A percentile compares a stretch with the other conserved stretches of the same genome.
These are phyloP conservation scores for Cladosporium velox DNA, from an alignment of 2,329 filamentous ascomycete genomes.

Conservation along the genomic window DNA sequence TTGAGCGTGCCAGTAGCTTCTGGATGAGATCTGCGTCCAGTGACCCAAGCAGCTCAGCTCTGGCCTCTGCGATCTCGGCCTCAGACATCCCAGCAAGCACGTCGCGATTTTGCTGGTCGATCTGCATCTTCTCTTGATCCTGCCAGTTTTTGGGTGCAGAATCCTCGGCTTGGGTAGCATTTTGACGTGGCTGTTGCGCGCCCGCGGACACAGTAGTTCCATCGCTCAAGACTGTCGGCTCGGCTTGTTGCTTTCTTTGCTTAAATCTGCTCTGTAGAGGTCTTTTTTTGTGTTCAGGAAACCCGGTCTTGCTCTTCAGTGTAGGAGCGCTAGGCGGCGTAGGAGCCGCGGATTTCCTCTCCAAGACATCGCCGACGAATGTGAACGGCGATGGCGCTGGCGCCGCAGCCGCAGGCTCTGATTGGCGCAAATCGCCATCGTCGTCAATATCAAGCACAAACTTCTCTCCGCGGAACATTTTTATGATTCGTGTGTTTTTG, in stretches of 20 bases:
- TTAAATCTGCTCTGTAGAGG: constrained; percentile 76
- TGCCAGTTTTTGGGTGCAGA: constrained; percentile 37
- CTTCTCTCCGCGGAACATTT: constrained; percentile 57
- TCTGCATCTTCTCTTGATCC: constrained; percentile 66
- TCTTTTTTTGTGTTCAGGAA: constrained; percentile 85
- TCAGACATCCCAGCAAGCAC: constrained; percentile 76
- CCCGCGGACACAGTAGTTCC: constrained; percentile 12
- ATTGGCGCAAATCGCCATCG: constrained; percentile 22
- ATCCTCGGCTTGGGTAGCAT: constrained; percentile 15
- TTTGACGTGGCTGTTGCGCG: not conserved
- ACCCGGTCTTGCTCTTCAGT: constrained; percentile 63
- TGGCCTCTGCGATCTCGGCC: constrained; percentile 77
- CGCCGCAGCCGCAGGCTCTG: constrained; percentile 20
- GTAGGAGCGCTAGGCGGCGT: constrained; percentile 66
- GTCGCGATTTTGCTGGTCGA: constrained; percentile 79
- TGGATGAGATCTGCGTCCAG: constrained; percentile 76
- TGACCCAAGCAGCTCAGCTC: constrained; percentile 75
- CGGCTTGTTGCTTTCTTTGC: constrained; percentile 51
- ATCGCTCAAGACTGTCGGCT: constrained; percentile 15
- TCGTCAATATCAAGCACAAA: constrained; percentile 60
- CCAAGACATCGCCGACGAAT: constrained; percentile 75
- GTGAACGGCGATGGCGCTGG: constrained; percentile 35
- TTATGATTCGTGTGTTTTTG: not conserved
- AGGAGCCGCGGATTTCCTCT: constrained; percentile 63
- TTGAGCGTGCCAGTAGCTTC: constrained; percentile 73